Conservation (phyloP, 108 stramenopile genomes). For the Cylindrotheca fusiformis region DNA sequence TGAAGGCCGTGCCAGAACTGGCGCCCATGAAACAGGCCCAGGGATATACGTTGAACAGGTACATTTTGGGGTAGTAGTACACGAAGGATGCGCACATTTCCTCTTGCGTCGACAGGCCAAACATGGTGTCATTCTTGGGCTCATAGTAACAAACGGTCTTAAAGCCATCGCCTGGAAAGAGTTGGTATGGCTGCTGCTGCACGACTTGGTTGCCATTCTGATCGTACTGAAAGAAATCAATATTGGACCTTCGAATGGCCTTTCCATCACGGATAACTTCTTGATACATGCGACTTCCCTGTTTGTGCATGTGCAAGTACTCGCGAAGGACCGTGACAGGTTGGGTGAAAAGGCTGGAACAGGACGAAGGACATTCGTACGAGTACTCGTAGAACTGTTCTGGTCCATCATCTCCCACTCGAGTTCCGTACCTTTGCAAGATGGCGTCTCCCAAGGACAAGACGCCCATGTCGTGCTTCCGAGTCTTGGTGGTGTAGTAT, state of each 20-base stretch:
- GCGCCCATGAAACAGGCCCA: too few species aligned
- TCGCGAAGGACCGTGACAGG: slow-evolving; percentile 48
- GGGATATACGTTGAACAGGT: neutral
- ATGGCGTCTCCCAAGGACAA: slow-evolving; percentile 45
- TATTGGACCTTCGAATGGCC: slow-evolving; percentile 32
- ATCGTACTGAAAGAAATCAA: slow-evolving; percentile 51
- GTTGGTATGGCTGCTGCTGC: slow-evolving; percentile 32
- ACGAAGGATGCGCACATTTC: slow-evolving; percentile 69
- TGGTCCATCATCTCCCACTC: slow-evolving; percentile 35
- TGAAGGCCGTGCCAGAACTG: slow-evolving; percentile 10
- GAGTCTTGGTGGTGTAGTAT: slow-evolving; percentile 35
- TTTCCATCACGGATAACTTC: slow-evolving; percentile 44
- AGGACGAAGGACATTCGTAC: slow-evolving; percentile 43
- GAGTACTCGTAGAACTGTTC: slow-evolving; percentile 30
- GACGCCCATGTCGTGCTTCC: slow-evolving; percentile 39
- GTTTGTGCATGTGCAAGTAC: slow-evolving; percentile 55
- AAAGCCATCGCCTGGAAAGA: slow-evolving; percentile 50
- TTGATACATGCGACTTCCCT: slow-evolving; percentile 39
- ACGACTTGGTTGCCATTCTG: slow-evolving; percentile 38
- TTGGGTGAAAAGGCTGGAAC: slow-evolving; percentile 28
- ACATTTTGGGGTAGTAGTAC: slow-evolving; percentile 36
- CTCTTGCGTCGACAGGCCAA: slow-evolving; percentile 38
- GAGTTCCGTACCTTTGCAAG: slow-evolving; percentile 19
- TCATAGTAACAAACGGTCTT: slow-evolving; percentile 50
- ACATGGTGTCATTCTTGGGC: slow-evolving; percentile 7